These are phyloP conservation scores for Ophiostoma perfectum DNA, from an alignment of 2,329 filamentous ascomycete species.

Conservation along the genomic window DNA sequence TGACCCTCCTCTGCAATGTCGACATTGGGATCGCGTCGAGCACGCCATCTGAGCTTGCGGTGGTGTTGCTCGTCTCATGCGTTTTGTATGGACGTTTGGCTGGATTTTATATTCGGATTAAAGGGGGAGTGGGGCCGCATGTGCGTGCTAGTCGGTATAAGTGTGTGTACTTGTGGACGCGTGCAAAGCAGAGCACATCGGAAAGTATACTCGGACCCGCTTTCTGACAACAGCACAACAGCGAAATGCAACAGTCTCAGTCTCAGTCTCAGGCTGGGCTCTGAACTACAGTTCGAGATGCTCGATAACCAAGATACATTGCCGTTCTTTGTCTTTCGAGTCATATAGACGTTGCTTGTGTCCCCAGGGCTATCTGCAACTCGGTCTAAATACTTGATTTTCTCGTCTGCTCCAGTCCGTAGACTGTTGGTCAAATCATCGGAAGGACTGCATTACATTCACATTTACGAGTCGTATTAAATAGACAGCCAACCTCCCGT, in stretches of 20 bases:
- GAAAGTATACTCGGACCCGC: background rate
- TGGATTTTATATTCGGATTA: constrained; percentile 11
- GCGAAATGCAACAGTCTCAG: background rate
- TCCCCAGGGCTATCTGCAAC: no score
- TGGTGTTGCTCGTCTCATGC: constrained; percentile 14
- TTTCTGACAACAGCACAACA: background rate
- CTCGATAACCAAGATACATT: no score
- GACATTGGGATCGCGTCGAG: constrained; percentile 20
- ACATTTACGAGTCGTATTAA: no score
- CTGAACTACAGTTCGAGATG: background rate
- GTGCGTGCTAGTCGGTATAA: background rate
- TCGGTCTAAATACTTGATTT: no score
- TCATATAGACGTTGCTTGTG: no score
- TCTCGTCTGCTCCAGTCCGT: no score
- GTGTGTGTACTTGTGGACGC: background rate
- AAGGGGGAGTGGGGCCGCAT: constrained; percentile 1
- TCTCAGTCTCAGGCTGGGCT: background rate
- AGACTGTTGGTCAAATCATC: no score
- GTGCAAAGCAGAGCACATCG: background rate
- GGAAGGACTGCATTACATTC: no score
- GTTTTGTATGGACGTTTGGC: constrained; percentile 1
- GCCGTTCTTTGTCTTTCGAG: no score
- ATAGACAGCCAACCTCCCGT: no score
- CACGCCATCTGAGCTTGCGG: constrained; percentile 22
- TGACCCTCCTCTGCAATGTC: constrained; percentile 12